These are phyloP conservation scores for Coemansia sp. DNA, from an alignment of 192 early-diverging fungal species.

Conservation along the genomic window DNA sequence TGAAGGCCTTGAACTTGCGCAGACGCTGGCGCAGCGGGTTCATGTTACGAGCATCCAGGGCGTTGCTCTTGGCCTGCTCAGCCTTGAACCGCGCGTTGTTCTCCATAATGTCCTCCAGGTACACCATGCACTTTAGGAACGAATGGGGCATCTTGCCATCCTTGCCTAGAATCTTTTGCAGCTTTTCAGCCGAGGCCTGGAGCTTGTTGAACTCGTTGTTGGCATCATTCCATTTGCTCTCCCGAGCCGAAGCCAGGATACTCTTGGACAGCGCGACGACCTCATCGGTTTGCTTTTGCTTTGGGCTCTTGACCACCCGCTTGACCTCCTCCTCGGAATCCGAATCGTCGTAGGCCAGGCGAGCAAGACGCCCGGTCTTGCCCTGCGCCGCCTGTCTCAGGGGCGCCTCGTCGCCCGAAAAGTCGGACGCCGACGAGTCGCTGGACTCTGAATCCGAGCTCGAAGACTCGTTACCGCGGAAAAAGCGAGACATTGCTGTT, in stretches of 20 bases:
- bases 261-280: conserved; percentile 61
- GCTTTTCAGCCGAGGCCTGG: conserved; percentile 63
- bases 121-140: conserved; percentile 51
- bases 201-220: conserved; percentile 83
- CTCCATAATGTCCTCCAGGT: conserved; percentile 76
- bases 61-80: conserved; percentile 80
- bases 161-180: conserved; percentile 19
- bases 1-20: conserved; percentile 81
- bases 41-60: conserved; percentile 73
- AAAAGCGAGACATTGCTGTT: conserved; percentile 81
- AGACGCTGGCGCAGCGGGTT: conserved; percentile 92
- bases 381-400: conserved; percentile 43
- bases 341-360: conserved; percentile 52
- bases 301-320: conserved; percentile 73
- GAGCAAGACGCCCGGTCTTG: conserved; percentile 27
- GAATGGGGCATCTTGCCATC: conserved; percentile 22
- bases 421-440: conserved; percentile 55
- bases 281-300: conserved; percentile 82
- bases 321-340: conserved; percentile 67
- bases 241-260: conserved; percentile 74
- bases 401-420: conserved; percentile 54
- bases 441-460: conserved; percentile 65
- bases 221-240: conserved; percentile 76
- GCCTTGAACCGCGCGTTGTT: conserved; percentile 63
- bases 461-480: conserved; percentile 65